Conservation (phyloP, 306 rosid genomes). For the Vigna reflexopilosa region DNA sequence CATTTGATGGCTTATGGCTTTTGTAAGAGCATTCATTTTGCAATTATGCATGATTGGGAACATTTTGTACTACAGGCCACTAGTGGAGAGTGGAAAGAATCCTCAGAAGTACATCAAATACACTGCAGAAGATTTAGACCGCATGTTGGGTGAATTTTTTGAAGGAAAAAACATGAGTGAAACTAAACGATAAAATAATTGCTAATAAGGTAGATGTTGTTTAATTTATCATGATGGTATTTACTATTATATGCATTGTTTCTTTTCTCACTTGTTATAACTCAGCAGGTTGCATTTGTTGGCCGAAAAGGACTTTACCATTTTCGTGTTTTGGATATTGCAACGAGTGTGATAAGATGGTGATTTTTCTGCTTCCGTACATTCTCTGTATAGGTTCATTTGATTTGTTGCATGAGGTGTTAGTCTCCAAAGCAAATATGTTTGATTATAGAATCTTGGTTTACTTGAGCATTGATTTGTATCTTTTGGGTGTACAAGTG, state of each 20-base stretch:
- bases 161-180: slow-evolving; percentile 88
- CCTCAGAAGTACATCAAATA: slow-evolving; percentile 87
- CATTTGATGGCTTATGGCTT: slow-evolving; percentile 12
- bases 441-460: background rate
- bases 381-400: slow-evolving; percentile 43
- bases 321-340: slow-evolving; percentile 24
- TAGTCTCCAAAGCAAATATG: slow-evolving; percentile 26
- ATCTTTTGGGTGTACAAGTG: slow-evolving; percentile 16
- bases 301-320: slow-evolving; percentile 10
- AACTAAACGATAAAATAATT: slow-evolving; percentile 57
- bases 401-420: slow-evolving; percentile 13
- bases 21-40: background rate
- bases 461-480: slow-evolving; percentile 21
- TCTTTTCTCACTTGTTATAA: slow-evolving; percentile 3
- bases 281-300: slow-evolving; percentile 35
- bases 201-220: slow-evolving; percentile 23
- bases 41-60: slow-evolving; percentile 33
- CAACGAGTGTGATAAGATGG: slow-evolving; percentile 29
- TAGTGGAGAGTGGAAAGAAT: slow-evolving; percentile 87
- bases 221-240: background rate
- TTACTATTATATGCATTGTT: background rate
- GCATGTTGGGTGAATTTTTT: slow-evolving; percentile 94
- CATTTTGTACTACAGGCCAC: slow-evolving; percentile 57
- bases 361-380: slow-evolving; percentile 32
- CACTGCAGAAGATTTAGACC: slow-evolving; percentile 85